Conservation (phyloP, 176 grass and related monocot genomes). For the Microstegium vimineum region DNA sequence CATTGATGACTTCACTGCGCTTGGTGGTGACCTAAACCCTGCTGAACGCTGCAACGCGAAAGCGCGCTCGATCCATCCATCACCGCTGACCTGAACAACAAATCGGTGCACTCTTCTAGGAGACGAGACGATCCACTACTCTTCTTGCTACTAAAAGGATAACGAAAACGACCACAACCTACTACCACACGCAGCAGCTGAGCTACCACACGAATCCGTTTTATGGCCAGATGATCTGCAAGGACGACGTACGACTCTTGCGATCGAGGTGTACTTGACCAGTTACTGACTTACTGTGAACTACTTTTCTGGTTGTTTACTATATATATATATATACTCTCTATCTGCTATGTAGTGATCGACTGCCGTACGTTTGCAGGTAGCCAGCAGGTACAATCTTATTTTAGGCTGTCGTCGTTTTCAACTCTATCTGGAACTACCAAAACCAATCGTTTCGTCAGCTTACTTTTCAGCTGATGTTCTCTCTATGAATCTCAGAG, state of each 20-base stretch:
- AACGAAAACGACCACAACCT: conserved; percentile 27
- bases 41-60: conserved; percentile 19
- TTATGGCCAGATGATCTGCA: neutral
- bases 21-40: neutral
- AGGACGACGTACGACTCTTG: neutral
- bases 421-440: conserved; percentile 3
- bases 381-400: neutral
- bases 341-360: neutral
- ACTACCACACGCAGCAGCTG: conserved; percentile 5
- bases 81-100: neutral
- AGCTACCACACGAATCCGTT: neutral
- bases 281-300: neutral
- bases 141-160: neutral
- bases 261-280: neutral
- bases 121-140: neutral
- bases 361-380: neutral
- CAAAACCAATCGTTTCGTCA: conserved; percentile 1
- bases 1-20: neutral
- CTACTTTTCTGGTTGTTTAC: neutral
- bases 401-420: neutral
- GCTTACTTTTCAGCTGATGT: neutral
- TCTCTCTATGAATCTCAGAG: neutral
- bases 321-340: too few relatives aligned
- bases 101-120: neutral
- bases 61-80: neutral